These are phyloP conservation scores for Boletus patriciae DNA, from an alignment of 768 basidiomycete genomes.

Conservation along the genomic window DNA sequence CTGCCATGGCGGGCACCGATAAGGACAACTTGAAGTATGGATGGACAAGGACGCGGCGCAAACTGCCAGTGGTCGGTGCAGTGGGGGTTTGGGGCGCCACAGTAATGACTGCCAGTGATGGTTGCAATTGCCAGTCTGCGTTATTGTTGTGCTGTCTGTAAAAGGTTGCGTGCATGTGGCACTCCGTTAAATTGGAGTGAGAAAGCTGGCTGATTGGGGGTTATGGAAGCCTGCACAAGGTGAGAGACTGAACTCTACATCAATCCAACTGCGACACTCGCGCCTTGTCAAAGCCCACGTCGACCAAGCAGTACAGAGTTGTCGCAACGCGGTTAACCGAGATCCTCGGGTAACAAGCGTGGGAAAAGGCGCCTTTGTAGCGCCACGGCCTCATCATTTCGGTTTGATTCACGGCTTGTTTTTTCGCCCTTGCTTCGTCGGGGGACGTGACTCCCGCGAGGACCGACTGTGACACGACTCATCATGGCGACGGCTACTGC, in stretches of 20 bases:
- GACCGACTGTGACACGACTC: slow-evolving; percentile 6
- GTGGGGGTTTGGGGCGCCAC: background rate
- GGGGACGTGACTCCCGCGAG: slow-evolving; percentile 16
- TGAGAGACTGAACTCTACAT: slow-evolving; percentile 6
- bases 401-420: slow-evolving; percentile 21
- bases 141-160: background rate
- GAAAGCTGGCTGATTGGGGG: background rate
- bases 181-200: slow-evolving; percentile 1
- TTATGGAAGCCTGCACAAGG: background rate
- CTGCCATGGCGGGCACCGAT: background rate
- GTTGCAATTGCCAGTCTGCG: background rate
- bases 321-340: slow-evolving; percentile 20
- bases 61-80: background rate
- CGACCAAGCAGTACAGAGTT: background rate
- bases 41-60: background rate
- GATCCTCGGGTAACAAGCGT: slow-evolving; percentile 20
- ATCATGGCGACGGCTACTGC: slow-evolving; percentile 21
- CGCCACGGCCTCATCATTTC: slow-evolving; percentile 7
- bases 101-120: background rate
- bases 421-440: slow-evolving; percentile 20
- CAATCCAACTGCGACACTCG: background rate
- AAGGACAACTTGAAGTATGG: background rate
- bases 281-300: slow-evolving; percentile 7
- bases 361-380: slow-evolving; percentile 22
- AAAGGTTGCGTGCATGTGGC: background rate